phyloP scores from a whole-genome alignment of 495 filamentous ascomycete genomes.

The Lophium mytilinum region DNA sequence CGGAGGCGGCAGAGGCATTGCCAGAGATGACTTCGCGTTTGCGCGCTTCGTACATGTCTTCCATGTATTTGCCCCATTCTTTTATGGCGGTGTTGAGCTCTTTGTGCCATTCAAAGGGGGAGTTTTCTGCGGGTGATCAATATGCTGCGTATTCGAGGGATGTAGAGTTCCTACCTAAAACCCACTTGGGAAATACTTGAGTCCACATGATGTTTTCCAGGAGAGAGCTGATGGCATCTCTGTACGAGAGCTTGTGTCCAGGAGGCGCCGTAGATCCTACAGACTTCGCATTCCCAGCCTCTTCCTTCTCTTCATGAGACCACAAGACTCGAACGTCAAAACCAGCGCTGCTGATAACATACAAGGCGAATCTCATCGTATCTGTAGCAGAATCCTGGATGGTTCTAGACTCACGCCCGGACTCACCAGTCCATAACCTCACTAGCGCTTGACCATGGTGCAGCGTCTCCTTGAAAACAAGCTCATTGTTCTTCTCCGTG shows the following conservation, averaged over 20 bases:
- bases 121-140: conserved; percentile 26
- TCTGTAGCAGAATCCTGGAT: conserved; percentile 48
- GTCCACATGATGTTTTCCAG: conserved; percentile 49
- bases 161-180: conserved; percentile 31
- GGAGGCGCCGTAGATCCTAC: conserved; percentile 37
- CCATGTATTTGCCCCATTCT: conserved; percentile 59
- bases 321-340: conserved; percentile 54
- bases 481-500: conserved; percentile 60
- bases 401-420: conserved; percentile 34
- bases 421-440: conserved; percentile 39
- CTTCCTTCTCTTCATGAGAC: conserved; percentile 40
- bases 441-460: conserved; percentile 51
- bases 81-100: conserved; percentile 42
- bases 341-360: conserved; percentile 60
- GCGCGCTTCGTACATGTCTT: conserved; percentile 51
- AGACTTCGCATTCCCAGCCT: conserved; percentile 15
- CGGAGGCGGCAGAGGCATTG: conserved; percentile 32
- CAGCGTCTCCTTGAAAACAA: conserved; percentile 55
- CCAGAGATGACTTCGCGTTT: conserved; percentile 42
- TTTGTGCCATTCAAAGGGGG: conserved; percentile 46
- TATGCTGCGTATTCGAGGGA: not conserved
- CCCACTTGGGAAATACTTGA: conserved; percentile 41
- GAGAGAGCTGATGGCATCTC: conserved; percentile 43
- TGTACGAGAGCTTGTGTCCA: conserved; percentile 55
- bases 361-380: conserved; percentile 54